Percentiles rank a stretch among this genome's conserved stretches.
Evolutionary conservation across 768 basidiomycete genomes (phyloP).

Genomic region (Strobilomyces dryophilus): DNA sequence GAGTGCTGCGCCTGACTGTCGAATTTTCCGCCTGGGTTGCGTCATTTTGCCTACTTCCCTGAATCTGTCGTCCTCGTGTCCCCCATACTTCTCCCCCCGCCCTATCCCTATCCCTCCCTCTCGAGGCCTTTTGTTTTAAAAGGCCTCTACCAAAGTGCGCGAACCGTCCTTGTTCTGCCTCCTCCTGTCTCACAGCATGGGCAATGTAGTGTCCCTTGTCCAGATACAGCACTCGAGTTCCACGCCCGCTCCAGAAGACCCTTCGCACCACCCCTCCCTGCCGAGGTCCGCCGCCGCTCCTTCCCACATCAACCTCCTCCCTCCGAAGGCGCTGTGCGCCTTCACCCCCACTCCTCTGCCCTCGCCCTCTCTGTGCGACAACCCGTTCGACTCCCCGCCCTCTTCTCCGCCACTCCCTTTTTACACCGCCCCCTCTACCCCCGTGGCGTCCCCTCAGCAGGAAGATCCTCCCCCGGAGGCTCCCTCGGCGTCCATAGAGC

Average conservation of each 20-base stretch:
- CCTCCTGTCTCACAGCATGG: conserved; percentile 21
- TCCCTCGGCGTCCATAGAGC: conserved; percentile 16
- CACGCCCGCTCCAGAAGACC: conserved; percentile 15
- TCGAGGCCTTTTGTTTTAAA: conserved; percentile 20
- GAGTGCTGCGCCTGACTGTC: conserved; percentile 14
- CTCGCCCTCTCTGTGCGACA: conserved; percentile 33
- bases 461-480: conserved; percentile 30
- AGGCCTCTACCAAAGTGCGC: conserved; percentile 23
- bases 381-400: conserved; percentile 35
- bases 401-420: conserved; percentile 39
- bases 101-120: conserved; percentile 14
- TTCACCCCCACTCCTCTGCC: conserved; percentile 29
- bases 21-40: conserved; percentile 16
- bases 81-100: conserved; percentile 25
- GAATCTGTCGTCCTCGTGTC: conserved; percentile 27
- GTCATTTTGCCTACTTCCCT: conserved; percentile 17
- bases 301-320: conserved; percentile 33
- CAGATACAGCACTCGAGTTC: conserved; percentile 20
- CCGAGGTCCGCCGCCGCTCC: conserved; percentile 23
- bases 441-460: conserved; percentile 38
- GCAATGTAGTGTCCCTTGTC: conserved; percentile 31
- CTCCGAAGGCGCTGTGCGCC: conserved; percentile 30
- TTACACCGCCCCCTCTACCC: conserved; percentile 47
- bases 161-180: conserved; percentile 2
- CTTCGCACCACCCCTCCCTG: conserved; percentile 5